Evolutionary conservation across 2,329 filamentous ascomycete genomes (phyloP), one percentile per base, ranked within the genome.

Genomic region (Cercospora sp.): DNA sequence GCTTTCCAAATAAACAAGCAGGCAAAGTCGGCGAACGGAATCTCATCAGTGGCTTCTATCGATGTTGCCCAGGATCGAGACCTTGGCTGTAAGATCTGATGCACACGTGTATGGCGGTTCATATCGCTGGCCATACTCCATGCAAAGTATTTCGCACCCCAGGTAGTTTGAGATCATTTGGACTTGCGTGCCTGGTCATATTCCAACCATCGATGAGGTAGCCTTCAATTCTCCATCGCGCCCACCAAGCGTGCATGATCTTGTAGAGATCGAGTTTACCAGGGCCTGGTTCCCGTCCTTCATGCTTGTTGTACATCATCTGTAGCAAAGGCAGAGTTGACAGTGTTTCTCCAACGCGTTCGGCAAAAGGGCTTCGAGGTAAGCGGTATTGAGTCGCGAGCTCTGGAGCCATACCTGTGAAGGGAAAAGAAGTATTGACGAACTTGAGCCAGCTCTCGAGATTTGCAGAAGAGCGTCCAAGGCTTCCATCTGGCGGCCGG

Each of bases 261-360:
- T 59, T 55, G 28, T 67, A 67, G 5, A 67, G 33, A 5, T 67
- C 60, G 12, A 59, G 48, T 28, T 59, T 63, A 9, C 30, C 65
- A 10, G 60, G 20, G 3, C 65, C 65, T 7, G 60, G 59, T 7
- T 20, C 5, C 3, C 28, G 60, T 10, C 45, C 31, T 20, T 67
- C 65, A 12, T 67, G 65, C 48, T 63, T 63, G 36, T 48, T 59
- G 31, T 67, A 67, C 26, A 67, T 33, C 60, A 65, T 65, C n/a
- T 65, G 63, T 33, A 59, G 5, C 31, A 65, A 3, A 33, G 51
- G 20, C n/a, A 59, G 26, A 28, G 61, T 63, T 23, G 61, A 33
- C 5, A 40, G n/a, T 16, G 61, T 51, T n/a, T 65, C 63, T 23
- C 9, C 23, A 18, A 31, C 18, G 8, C 36, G 40, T 13, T 67